Conservation (phyloP, 306 rosid species). For the Rubus parviflorus region DNA sequence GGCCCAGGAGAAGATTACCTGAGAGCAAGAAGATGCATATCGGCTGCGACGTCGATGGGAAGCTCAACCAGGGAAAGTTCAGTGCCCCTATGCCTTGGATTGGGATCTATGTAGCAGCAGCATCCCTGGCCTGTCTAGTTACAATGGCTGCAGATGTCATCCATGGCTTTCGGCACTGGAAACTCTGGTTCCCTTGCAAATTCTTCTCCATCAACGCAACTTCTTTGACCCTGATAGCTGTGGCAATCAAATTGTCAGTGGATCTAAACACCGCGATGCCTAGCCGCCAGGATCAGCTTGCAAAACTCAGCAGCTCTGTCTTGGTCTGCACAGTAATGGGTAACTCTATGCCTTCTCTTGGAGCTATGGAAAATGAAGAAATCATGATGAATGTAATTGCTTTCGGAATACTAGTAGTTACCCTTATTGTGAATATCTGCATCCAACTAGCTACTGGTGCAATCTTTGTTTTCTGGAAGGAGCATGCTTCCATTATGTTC, state of each 20-base stretch:
- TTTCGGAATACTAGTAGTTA: slow-evolving; percentile 67
- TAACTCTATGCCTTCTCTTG: slow-evolving; percentile 85
- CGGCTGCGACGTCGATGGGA: slow-evolving; percentile 55
- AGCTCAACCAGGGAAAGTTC: slow-evolving; percentile 59
- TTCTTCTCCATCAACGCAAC: slow-evolving; percentile 76
- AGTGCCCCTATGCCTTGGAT: slow-evolving; percentile 92
- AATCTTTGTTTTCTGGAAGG: slow-evolving; percentile 66
- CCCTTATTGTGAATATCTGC: slow-evolving; percentile 69
- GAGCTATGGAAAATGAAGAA: slow-evolving; percentile 61
- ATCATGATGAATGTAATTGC: slow-evolving; percentile 68
- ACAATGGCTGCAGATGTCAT: slow-evolving; percentile 63
- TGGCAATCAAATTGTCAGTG: slow-evolving; percentile 61
- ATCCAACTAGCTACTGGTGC: slow-evolving; percentile 83
- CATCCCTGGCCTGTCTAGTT: slow-evolving; percentile 57
- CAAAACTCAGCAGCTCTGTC: slow-evolving; percentile 74
- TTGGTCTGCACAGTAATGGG: slow-evolving; percentile 69
- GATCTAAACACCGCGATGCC: slow-evolving; percentile 90
- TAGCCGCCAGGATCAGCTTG: slow-evolving; percentile 65
- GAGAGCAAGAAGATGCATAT: slow-evolving; percentile 41
- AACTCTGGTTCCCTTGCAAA: slow-evolving; percentile 77
- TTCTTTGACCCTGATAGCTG: slow-evolving; percentile 66
- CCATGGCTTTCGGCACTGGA: slow-evolving; percentile 51
- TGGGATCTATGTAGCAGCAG: slow-evolving; percentile 78
- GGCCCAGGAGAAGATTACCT: background rate
- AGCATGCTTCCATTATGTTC: slow-evolving; percentile 53